Base-by-base conservation (phyloP, 257 asterid genomes). In the Apocynum venetum region DNA sequence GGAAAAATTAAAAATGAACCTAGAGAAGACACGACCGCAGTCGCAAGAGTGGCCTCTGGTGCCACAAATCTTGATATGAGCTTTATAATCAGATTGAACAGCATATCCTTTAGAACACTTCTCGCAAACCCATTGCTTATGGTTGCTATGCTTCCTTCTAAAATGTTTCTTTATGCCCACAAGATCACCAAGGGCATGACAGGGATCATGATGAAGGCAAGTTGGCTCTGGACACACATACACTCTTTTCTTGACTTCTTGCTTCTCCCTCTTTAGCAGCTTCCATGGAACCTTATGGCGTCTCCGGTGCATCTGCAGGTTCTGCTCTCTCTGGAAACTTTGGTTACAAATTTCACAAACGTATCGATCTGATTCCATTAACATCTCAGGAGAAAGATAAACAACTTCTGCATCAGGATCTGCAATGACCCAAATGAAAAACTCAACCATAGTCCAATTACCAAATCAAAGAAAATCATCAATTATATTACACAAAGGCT, bases 391-490 rank as follows among this genome's bases (percentile, higher is more conserved):
- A 7, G 87, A 76, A 2, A 86, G 86, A 65, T 79, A 83, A 0
- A 86, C 82, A 63, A 83, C 87, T 65, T 86, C 87, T 51, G 89
- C 89, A 76, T 83, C 85, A 66, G 87, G 87, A 83, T 86, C 89
- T 86, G 71, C 68, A 74, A 36, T 4, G 44, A 69, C 44, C 11
- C 40, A 57, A 8, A 25, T 0, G 17, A 36, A 64, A 0, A 35
- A 31, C 0, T 36, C 0, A 38, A 38, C 1, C 10, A 57, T 6
- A 20, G 10, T 14, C 48, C 31, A 15, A 14, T 19, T 19, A 12
- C 71, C 13, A 64, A 2, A 40, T 38, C 47, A 40, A 65, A 2
- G 9, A 66, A 63, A 44, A 40, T 36, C 40, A 40, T 13, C 61
- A 55, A 20, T 53, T 53, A 13, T 53, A 53, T 25, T 14, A 53